Evolutionary conservation across 495 filamentous ascomycete species (phyloP).

Genomic region (Penicillium crystallinum): DNA sequence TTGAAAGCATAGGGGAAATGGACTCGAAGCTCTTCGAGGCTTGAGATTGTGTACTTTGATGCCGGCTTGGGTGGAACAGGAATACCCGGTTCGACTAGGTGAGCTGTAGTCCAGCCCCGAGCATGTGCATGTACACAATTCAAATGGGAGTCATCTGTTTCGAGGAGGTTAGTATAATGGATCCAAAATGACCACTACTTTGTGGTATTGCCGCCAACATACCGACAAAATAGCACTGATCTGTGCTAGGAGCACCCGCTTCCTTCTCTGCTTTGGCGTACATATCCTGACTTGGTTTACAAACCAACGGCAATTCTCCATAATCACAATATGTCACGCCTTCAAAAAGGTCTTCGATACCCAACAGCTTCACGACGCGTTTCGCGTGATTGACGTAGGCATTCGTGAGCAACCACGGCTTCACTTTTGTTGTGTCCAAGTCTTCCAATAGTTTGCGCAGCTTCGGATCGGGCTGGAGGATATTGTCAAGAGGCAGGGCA

Average conservation of each 20-base stretch:
- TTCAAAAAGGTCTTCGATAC: slow-evolving; percentile 83
- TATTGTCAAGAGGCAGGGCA: slow-evolving; percentile 77
- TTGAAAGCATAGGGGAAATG: slow-evolving; percentile 79
- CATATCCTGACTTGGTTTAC: slow-evolving; percentile 83
- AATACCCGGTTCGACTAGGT: slow-evolving; percentile 72
- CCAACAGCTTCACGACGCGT: slow-evolving; percentile 74
- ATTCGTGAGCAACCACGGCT: slow-evolving; percentile 92
- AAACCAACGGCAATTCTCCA: slow-evolving; percentile 56
- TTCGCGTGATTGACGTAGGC: slow-evolving; percentile 86
- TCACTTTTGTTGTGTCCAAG: slow-evolving; percentile 73
- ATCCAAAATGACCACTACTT: not conserved
- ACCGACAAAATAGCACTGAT: slow-evolving; percentile 85
- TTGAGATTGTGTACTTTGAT: slow-evolving; percentile 62
- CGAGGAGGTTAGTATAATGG: slow-evolving; percentile 5
- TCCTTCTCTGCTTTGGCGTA: slow-evolving; percentile 71
- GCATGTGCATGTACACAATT: slow-evolving; percentile 69
- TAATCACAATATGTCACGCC: slow-evolving; percentile 95
- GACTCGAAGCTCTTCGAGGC: slow-evolving; percentile 64
- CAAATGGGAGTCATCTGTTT: slow-evolving; percentile 69
- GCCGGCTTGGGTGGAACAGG: slow-evolving; percentile 53
- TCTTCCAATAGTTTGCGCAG: slow-evolving; percentile 73
- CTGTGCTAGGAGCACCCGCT: slow-evolving; percentile 50
- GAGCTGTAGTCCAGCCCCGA: slow-evolving; percentile 73
- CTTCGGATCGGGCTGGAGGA: slow-evolving; percentile 70
- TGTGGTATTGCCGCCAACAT: slow-evolving; percentile 27